Evolutionary conservation across 352 stramenopile genomes (phyloP), one percentile per base, ranked within the genome.

Genomic region (Pythium rishiriense): DNA sequence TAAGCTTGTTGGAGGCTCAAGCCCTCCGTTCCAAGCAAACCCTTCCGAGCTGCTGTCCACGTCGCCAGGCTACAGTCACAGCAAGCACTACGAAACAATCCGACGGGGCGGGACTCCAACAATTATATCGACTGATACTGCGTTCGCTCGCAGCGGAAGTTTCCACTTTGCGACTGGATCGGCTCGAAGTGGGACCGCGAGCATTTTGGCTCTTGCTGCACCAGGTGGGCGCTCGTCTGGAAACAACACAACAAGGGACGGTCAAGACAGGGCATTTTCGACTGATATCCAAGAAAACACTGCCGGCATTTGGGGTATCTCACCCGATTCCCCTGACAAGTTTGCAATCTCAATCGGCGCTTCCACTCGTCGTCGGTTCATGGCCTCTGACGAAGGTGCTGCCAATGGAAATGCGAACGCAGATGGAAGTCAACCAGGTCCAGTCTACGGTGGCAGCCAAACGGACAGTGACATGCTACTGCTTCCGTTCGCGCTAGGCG

Each of bases 51-150:
- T 92, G 29, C 62, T 90, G 8, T 93, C 82, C 3, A 90, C 81
- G 2, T 91, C 84, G 4, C 84, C 84, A 28, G 84, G 78, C 0
- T 91, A 91, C 58, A 86, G 76, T 14, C 87, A 89, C 68, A 87
- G 72, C 62, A 93, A 87, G 63, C 85, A 87, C 29, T 88, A 78
- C 42, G 68, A 68, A 28, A 51, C 52, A 2, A 83, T 50, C 59
- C 65, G 43, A 78, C 79, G 22, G 61, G 73, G 41, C 70, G 78
- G 81, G 22, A 42, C 77, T 10, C 79, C 79, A 6, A 86, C 80
- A 14, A 86, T 90, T 46, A 63, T 79, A 21, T 89, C 81, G 14
- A 92, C 79, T 0, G 80, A 89, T 33, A 65, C 76, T 35, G 78
- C 75, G 24, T 76, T 85, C 28, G 49, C 72, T 6, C 62, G 75